Percentiles rank a stretch among this genome's conserved stretches.
Evolutionary conservation across 352 stramenopile genomes (phyloP).

Genomic region (Albugo candida): DNA sequence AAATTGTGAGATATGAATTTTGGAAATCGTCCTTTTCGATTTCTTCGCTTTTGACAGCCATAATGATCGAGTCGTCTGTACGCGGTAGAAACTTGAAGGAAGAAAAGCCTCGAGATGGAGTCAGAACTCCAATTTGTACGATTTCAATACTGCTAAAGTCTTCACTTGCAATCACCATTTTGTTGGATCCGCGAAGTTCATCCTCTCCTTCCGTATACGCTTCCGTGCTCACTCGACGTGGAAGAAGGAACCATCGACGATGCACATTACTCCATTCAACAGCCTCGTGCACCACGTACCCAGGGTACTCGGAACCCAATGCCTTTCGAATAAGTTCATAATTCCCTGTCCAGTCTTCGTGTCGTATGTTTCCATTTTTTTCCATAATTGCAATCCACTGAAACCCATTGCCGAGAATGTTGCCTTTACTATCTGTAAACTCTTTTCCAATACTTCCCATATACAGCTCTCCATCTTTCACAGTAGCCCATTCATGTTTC

Average conservation of each 20-base stretch:
- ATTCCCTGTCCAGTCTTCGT: constrained; percentile 87
- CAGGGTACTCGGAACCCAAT: constrained; percentile 76
- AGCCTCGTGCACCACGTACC: constrained; percentile 96
- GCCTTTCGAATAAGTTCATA: constrained; percentile 87
- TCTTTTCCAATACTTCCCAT: constrained; percentile 93
- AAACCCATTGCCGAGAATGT: constrained; percentile 91
- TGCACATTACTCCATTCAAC: constrained; percentile 89
- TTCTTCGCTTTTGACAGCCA: constrained; percentile 88
- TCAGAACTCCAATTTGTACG: constrained; percentile 59
- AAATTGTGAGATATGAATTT: constrained; percentile 85
- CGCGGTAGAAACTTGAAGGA: constrained; percentile 89
- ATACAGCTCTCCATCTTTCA: constrained; percentile 95
- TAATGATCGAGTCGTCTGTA: constrained; percentile 78
- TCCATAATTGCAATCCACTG: constrained; percentile 91
- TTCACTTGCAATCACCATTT: constrained; percentile 77
- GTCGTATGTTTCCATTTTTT: constrained; percentile 46
- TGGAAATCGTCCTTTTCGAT: constrained; percentile 79
- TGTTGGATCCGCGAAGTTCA: constrained; percentile 83
- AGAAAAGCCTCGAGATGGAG: constrained; percentile 80
- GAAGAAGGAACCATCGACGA: constrained; percentile 96
- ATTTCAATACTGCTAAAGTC: constrained; percentile 78
- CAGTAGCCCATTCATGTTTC: constrained; percentile 98
- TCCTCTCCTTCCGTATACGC: constrained; percentile 93
- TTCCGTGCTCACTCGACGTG: constrained; percentile 86
- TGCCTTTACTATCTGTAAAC: constrained; percentile 82